These are phyloP conservation scores for Monosporozyma unispora DNA, from an alignment of 805 yeast genomes.

Conservation along the genomic window DNA sequence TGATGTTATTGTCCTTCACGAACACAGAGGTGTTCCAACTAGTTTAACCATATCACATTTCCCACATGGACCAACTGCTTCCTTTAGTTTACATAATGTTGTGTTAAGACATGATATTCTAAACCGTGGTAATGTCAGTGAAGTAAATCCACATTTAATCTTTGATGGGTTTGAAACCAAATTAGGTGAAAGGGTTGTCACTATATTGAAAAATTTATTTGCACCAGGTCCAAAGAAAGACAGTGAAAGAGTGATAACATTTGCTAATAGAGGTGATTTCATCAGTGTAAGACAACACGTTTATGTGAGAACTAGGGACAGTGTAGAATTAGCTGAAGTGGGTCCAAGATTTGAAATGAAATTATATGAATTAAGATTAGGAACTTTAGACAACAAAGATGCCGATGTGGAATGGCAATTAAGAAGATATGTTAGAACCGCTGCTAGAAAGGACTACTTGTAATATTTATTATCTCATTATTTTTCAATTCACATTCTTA, in stretches of 20 bases:
- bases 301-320: conserved; percentile 78
- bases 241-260: conserved; percentile 84
- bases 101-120: conserved; percentile 87
- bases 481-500: conserved; percentile 1
- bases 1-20: conserved; percentile 81
- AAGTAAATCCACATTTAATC: conserved; percentile 87
- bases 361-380: conserved; percentile 76
- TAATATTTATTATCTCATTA: neutral
- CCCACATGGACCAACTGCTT: conserved; percentile 97
- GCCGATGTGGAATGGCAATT: conserved; percentile 98
- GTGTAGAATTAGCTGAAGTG: conserved; percentile 87
- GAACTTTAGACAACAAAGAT: conserved; percentile 89
- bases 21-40: conserved; percentile 97
- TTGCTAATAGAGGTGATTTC: conserved; percentile 82
- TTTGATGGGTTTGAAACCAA: conserved; percentile 81
- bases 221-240: conserved; percentile 96
- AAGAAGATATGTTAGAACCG: conserved; percentile 89
- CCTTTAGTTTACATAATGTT: conserved; percentile 89
- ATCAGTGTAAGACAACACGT: conserved; percentile 94
- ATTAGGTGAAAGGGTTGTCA: conserved; percentile 74
- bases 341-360: conserved; percentile 99
- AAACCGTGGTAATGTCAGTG: conserved; percentile 79
- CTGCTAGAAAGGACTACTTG: conserved; percentile 86
- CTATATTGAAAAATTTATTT: conserved; percentile 76
- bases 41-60: conserved; percentile 87